Evolutionary conservation across 1,284 basidiomycete genomes (phyloP), one percentile per base, ranked within the genome.

Genomic region (Rhodotorula sp.): DNA sequence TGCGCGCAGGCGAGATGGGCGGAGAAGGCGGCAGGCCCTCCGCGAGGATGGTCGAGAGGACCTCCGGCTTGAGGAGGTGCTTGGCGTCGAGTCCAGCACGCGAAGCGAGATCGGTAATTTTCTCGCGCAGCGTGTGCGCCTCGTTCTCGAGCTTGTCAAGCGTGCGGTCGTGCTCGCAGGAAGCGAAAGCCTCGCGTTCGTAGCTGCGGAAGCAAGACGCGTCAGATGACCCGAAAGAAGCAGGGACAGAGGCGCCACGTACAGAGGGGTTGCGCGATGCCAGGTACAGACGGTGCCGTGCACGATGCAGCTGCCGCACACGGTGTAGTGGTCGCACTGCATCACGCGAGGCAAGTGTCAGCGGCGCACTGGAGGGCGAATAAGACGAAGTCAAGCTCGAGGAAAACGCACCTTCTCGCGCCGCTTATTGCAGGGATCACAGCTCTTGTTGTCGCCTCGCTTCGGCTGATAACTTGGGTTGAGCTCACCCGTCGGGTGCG

Each of bases 241-340:
- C 24, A 34, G 36, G n/a, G 22, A 13, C 2, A 10, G 36, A 11
- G 6, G 27, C 11, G 36, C 36, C 19, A 39, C 59, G 30, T n/a
- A 60, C 30, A 60, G 47, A 20, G 59, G 59, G 6, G 22, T 27
- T 4, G 47, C 47, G 22, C 49, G 49, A 30, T 48, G 20, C 59
- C 59, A 60, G 59, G 47, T 46, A 30, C 59, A 60, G 10, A 51
- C 32, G 22, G 59, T 60, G 30, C 29, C 47, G 46, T 60, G 59
- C 30, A 60, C 47, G 24, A 60, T 60, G 48, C 59, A 60, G 48
- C 59, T 60, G 15, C 59, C 59, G 47, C 59, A 60, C 6, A 60
- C 59, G 13, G 59, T 51, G n/a, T n/a, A 51, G 22, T 48, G 47
- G 59, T 60, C 59, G 47, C 59, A 60, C 47, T 60, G 48, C 29